phyloP scores from a whole-genome alignment of 2,329 filamentous ascomycete genomes.

The Colletotrichum sansevieriae region DNA sequence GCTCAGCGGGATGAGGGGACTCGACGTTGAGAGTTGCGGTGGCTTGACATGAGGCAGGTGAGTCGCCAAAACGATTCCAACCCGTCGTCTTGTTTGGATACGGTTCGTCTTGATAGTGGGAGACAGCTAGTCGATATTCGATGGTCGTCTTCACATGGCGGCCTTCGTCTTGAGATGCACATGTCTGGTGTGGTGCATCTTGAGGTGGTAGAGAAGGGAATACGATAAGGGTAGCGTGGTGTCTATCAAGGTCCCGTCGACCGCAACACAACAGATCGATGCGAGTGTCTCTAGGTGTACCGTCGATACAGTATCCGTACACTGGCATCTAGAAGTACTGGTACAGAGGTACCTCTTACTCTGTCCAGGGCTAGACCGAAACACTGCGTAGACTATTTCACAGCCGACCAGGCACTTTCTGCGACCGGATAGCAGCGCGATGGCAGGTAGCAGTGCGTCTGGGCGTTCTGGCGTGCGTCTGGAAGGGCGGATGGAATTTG shows the following conservation, averaged over 20 bases:
- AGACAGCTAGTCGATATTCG: constrained; percentile 7
- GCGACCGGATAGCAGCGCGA: constrained; percentile 9
- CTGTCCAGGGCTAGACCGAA: constrained; percentile 8
- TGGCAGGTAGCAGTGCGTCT: constrained; percentile 20
- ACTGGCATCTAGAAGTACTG: constrained; percentile 3
- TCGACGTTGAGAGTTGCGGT: constrained; percentile 17
- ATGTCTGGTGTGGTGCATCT: constrained; percentile 21
- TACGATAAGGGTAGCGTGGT: constrained; percentile 15
- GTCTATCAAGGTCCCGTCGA: constrained; percentile 22
- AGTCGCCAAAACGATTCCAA: constrained; percentile 4
- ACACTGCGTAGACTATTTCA: constrained; percentile 10
- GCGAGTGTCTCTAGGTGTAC: constrained; percentile 14
- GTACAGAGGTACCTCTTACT: constrained; percentile 14
- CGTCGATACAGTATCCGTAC: constrained; percentile 4
- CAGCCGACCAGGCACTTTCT: background rate
- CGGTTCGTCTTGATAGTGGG: constrained; percentile 13
- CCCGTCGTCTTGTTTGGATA: constrained; percentile 1
- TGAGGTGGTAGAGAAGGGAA: background rate
- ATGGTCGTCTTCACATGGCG: constrained; percentile 24
- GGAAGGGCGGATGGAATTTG: constrained; percentile 36
- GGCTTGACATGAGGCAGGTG: constrained; percentile 17
- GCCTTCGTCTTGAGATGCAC: background rate
- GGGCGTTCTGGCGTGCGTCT: constrained; percentile 39
- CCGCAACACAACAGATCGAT: constrained; percentile 14
- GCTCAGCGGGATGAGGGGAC: constrained; percentile 32